Conservation (phyloP, 2,329 filamentous ascomycete species). For the Thelonectria olida region DNA sequence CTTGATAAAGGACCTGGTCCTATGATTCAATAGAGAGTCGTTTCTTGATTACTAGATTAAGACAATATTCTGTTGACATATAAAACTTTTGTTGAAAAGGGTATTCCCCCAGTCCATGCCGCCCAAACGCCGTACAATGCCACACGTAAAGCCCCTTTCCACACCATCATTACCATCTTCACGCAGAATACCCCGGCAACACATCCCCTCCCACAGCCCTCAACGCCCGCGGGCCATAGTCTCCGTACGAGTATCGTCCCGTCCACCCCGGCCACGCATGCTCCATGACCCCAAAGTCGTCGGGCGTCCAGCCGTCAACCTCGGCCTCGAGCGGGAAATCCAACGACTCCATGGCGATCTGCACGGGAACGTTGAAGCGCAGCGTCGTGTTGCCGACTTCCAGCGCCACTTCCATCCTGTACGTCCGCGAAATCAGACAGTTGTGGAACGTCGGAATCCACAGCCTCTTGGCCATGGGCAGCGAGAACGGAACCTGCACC, state of each 20-base stretch:
- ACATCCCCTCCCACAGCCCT: conserved; percentile 2
- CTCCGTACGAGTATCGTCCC: background rate
- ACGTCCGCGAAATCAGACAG: conserved; percentile 11
- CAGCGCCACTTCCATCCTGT: conserved; percentile 1
- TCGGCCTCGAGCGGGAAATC: background rate
- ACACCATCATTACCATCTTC: background rate
- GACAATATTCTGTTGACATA: background rate
- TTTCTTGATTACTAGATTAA: background rate
- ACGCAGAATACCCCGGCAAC: conserved; percentile 1
- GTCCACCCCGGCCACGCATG: background rate
- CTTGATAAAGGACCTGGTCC: background rate
- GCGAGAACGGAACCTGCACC: conserved; percentile 5
- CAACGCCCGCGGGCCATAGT: background rate
- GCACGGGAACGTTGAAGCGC: conserved; percentile 2
- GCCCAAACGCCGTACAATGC: background rate
- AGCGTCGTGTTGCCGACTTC: conserved; percentile 8
- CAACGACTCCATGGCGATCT: conserved; percentile 13
- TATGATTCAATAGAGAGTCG: too few species aligned
- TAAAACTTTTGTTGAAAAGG: too few species aligned
- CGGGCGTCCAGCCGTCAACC: conserved; percentile 2
- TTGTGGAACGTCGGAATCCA: conserved; percentile 16
- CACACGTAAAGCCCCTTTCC: background rate
- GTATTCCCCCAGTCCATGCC: background rate
- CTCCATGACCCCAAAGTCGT: background rate
- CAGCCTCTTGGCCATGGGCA: conserved; percentile 1